These are phyloP conservation scores for Ascosphaera aggregata DNA, from an alignment of 2,329 filamentous ascomycete species.

Conservation along the genomic window DNA sequence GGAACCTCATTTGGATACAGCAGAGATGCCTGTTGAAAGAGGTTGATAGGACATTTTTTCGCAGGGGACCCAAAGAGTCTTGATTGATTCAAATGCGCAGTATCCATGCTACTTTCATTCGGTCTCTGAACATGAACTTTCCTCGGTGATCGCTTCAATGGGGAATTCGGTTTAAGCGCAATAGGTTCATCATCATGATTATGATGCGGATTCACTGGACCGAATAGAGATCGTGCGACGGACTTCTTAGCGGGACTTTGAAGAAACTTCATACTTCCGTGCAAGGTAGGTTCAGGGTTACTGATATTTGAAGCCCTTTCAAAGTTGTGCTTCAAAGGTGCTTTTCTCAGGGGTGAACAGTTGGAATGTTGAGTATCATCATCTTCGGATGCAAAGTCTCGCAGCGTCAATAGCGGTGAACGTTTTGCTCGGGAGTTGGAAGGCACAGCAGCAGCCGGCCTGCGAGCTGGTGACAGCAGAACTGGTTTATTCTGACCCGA, in stretches of 20 bases:
- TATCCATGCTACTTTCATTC: background rate
- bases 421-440: background rate
- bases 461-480: background rate
- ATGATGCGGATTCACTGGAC: background rate
- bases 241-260: slow-evolving; percentile 1
- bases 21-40: background rate
- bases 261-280: background rate
- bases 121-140: background rate
- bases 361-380: background rate
- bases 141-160: background rate
- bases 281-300: background rate
- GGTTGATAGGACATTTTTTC: background rate
- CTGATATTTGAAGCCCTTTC: background rate
- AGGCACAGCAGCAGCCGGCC: background rate
- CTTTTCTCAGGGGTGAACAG: background rate
- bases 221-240: background rate
- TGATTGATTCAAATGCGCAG: background rate
- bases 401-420: background rate
- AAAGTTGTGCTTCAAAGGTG: background rate
- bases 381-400: background rate
- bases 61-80: background rate
- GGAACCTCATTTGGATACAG: background rate
- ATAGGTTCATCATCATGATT: background rate
- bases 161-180: background rate
- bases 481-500: background rate